phyloP scores from a whole-genome alignment of 352 stramenopile species.

The Phytophthora cactorum region DNA sequence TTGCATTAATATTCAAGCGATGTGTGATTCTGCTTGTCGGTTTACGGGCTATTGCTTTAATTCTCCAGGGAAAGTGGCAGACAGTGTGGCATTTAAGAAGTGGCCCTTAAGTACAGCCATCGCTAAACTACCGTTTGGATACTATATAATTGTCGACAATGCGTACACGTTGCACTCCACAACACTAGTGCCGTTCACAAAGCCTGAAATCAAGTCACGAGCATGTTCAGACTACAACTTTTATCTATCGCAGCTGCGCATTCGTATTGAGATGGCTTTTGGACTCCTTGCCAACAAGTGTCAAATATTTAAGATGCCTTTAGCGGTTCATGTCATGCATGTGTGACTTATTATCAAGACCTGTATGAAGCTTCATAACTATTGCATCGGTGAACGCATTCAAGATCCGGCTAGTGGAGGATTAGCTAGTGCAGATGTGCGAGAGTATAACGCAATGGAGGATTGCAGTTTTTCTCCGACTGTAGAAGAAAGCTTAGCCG shows the following conservation, averaged over 20 bases:
- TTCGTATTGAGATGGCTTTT: neutral
- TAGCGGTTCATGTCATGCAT: neutral
- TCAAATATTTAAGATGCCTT: neutral
- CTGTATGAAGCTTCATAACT: neutral
- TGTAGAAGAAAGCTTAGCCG: too few relatives aligned
- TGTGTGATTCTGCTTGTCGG: slow-evolving; percentile 11
- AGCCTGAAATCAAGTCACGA: neutral
- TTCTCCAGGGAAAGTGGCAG: slow-evolving; percentile 1
- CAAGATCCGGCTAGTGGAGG: too few relatives aligned
- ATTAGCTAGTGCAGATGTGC: too few relatives aligned
- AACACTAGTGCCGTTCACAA: neutral
- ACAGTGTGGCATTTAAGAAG: too few relatives aligned
- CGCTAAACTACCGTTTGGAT: neutral
- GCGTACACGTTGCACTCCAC: neutral
- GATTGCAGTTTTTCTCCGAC: too few relatives aligned
- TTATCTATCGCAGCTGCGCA: neutral
- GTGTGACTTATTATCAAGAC: neutral
- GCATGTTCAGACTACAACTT: neutral
- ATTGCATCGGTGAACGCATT: too few relatives aligned
- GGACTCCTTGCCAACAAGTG: neutral
- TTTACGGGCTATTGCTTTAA: slow-evolving; percentile 11
- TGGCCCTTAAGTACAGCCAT: too few relatives aligned
- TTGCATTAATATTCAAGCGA: slow-evolving; percentile 5
- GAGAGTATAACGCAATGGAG: too few relatives aligned
- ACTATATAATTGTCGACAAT: neutral